Percentiles rank a stretch among this genome's conserved stretches.
Conservation (phyloP, 163 green algal genomes). For the Picocystis sp. region DNA sequence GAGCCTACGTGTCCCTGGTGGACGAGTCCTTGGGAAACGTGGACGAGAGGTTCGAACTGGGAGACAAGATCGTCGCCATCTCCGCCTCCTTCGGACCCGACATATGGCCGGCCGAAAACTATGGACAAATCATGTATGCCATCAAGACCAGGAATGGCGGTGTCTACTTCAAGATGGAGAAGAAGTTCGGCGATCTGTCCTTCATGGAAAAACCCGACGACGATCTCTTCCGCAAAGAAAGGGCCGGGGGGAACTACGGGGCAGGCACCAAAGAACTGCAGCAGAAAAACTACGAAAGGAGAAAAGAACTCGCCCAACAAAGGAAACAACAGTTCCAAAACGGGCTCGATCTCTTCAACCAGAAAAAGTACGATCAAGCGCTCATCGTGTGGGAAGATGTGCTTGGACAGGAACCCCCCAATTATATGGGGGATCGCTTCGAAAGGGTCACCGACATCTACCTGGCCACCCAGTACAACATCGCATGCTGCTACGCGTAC, state of each 20-base stretch:
- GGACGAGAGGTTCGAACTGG: slow-evolving; percentile 46
- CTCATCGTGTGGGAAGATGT: slow-evolving; percentile 93
- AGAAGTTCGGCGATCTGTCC: slow-evolving; percentile 61
- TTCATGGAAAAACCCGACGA: slow-evolving; percentile 35
- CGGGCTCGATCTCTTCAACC: slow-evolving; percentile 51
- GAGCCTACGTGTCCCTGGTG: slow-evolving; percentile 47
- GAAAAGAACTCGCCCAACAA: slow-evolving; percentile 67
- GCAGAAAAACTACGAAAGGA: slow-evolving; percentile 67
- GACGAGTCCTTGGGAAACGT: slow-evolving; percentile 54
- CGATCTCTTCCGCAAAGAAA: slow-evolving; percentile 31
- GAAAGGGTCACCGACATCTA: slow-evolving; percentile 68
- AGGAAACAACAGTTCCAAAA: slow-evolving; percentile 76
- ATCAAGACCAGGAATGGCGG: slow-evolving; percentile 80
- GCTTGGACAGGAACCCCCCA: slow-evolving; percentile 70
- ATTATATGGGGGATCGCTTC: slow-evolving; percentile 85
- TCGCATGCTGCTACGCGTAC: slow-evolving; percentile 93
- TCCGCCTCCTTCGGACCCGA: slow-evolving; percentile 74
- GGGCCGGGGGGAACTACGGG: slow-evolving; percentile 83
- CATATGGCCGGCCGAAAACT: slow-evolving; percentile 84
- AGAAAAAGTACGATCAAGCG: slow-evolving; percentile 21
- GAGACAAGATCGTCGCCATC: slow-evolving; percentile 86
- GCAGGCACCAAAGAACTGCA: slow-evolving; percentile 81
- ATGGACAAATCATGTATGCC: slow-evolving; percentile 88
- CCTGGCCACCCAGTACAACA: slow-evolving; percentile 89
- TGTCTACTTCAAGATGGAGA: slow-evolving; percentile 79